Percentiles rank a stretch among this genome's conserved stretches.
Evolutionary conservation across 2,329 filamentous ascomycete genomes (phyloP).

Genomic region (Ophiostoma fasciatum): DNA sequence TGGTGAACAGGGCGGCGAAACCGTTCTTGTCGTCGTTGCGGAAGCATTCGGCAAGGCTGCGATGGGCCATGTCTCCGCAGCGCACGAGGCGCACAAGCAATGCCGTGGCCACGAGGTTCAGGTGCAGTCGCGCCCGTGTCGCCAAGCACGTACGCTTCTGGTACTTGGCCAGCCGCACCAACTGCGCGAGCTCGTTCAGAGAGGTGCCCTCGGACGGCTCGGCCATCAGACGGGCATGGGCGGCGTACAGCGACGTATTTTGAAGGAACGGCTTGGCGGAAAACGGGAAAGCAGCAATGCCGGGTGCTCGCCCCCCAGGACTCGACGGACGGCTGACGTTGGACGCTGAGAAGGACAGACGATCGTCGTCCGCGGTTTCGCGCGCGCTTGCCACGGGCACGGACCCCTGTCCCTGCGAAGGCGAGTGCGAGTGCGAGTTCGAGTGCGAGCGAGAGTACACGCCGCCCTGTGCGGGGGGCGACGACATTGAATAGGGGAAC

Average conservation of each 20-base stretch:
- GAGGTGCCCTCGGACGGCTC: constrained; percentile 52
- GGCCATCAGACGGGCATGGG: too few relatives aligned
- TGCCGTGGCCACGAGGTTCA: constrained; percentile 59
- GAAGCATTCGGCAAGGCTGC: constrained; percentile 65
- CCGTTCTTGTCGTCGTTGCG: constrained; percentile 63
- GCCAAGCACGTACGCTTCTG: constrained; percentile 67
- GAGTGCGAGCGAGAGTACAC: too few relatives aligned
- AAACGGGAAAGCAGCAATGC: too few relatives aligned
- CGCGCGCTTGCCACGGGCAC: background rate
- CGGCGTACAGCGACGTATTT: constrained; percentile 52
- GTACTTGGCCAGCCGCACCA: constrained; percentile 64
- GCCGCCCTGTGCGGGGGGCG: too few relatives aligned
- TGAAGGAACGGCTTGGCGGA: constrained; percentile 42
- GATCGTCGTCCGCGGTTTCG: background rate
- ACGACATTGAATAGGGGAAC: too few relatives aligned
- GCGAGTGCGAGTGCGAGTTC: too few relatives aligned
- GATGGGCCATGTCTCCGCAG: constrained; percentile 59
- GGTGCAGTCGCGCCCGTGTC: constrained; percentile 57
- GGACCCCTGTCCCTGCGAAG: too few relatives aligned
- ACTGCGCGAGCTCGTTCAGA: constrained; percentile 61
- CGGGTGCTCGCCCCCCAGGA: too few relatives aligned
- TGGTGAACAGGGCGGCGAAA: constrained; percentile 61
- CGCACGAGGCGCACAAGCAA: constrained; percentile 60
- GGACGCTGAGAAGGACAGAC: background rate
- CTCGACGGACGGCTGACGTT: constrained; percentile 16